Evolutionary conservation across 169 alveolate genomes (phyloP).

Genomic region (Plasmodium coatneyi): DNA sequence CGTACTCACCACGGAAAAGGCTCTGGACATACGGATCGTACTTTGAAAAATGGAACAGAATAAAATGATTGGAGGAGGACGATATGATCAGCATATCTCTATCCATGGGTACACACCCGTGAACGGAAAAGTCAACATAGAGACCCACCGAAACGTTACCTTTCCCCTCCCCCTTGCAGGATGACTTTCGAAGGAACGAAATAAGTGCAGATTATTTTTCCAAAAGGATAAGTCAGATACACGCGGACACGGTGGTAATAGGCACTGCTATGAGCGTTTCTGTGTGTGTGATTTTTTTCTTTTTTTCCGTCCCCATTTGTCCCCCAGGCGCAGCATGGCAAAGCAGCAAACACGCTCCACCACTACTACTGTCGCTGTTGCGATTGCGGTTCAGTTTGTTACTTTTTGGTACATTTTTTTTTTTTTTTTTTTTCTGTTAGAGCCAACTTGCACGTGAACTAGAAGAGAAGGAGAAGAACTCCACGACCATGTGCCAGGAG

Average conservation of each 20-base stretch:
- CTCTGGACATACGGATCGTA: conserved; percentile 68
- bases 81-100: background rate
- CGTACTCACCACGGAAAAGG: conserved; percentile 29
- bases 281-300: background rate
- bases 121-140: background rate
- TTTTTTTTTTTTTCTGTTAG: conserved; percentile 5
- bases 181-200: conserved; percentile 52
- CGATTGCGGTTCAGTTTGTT: background rate
- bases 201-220: conserved; percentile 56
- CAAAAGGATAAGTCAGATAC: conserved; percentile 15
- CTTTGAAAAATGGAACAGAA: background rate
- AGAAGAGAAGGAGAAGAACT: conserved; percentile 1
- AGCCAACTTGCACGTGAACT: background rate
- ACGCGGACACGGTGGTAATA: conserved; percentile 34
- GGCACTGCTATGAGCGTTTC: background rate
- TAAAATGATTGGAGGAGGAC: background rate
- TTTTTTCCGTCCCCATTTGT: background rate
- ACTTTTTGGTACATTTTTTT: background rate
- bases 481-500: background rate
- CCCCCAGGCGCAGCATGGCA: background rate
- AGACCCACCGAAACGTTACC: background rate
- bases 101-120: background rate
- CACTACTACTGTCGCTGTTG: too few relatives aligned
- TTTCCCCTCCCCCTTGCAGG: background rate
- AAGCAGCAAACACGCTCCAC: too few relatives aligned